Evolutionary conservation across 208 protist species (phyloP), one percentile per base, ranked within the genome.

Genomic region (Strigomonas culicis): DNA sequence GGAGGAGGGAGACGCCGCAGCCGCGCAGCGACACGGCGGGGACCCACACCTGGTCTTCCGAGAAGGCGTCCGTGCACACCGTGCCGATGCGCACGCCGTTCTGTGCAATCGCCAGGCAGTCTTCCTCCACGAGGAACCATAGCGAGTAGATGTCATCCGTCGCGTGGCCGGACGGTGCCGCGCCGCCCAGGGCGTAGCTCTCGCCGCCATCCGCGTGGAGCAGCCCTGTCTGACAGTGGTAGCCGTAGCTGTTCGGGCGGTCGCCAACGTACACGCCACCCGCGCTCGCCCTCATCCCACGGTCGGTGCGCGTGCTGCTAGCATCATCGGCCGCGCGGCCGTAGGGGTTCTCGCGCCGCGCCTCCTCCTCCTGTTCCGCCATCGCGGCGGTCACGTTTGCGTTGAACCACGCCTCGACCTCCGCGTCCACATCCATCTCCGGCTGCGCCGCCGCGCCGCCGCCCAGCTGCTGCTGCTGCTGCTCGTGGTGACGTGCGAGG

Each of bases 251-350:
- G 56, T 50, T 55, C 2, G 68, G 44, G 7, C 58, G 64, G 44
- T 79, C 74, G 10, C 74, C 74, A 1, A 79, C 60, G 47, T 56
- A 74, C 4, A 72, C 71, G n/a, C 49, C 49, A 55, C 49, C 49
- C 10, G n/a, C 25, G n/a, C 49, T 55, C 13, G 17, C 7, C 25
- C 25, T 55, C 25, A 30, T 55, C 17, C n/a, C 25, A 19, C 10
- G 13, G 13, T 27, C 11, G 44, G 39, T 41, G 22, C 7, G 6
- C 19, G 39, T 49, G 28, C 44, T 24, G 31, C 19, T 43, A 22
- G 19, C n/a, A 34, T 43, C 41, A 31, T 10, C 8, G 13, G 10
- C 8, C 13, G 46, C 31, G 19, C 15, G 15, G 24, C 57, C 57
- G 32, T n/a, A n/a, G n/a, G n/a, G n/a, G n/a, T 8, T 6, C n/a